These are phyloP conservation scores for Pseudogymnoascus sp. DNA, from an alignment of 2,329 filamentous ascomycete genomes.

Conservation along the genomic window DNA sequence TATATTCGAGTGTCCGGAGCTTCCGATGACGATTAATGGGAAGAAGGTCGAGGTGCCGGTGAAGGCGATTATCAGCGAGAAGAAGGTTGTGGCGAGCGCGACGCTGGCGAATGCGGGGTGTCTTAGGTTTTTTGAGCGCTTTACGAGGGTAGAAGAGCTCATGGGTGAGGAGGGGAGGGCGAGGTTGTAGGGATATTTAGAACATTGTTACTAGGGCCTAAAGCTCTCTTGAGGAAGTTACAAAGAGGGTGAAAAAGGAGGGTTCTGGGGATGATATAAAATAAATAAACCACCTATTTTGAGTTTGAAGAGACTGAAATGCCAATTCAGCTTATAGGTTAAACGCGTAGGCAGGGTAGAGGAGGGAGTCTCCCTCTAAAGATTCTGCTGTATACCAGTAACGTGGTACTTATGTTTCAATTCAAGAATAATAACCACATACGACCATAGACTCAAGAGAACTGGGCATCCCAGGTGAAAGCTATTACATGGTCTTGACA, in stretches of 20 bases:
- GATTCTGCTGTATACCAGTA: too few relatives aligned
- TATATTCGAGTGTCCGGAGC: conserved; percentile 30
- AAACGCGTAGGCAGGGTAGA: too few relatives aligned
- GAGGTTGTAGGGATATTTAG: not conserved
- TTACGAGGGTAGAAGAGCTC: not conserved
- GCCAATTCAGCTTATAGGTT: too few relatives aligned
- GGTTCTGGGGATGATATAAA: not conserved
- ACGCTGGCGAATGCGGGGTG: conserved; percentile 33
- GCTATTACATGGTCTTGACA: too few relatives aligned
- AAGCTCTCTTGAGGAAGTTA: not conserved
- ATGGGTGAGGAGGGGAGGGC: not conserved
- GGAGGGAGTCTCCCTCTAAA: too few relatives aligned
- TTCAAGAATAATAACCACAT: too few relatives aligned
- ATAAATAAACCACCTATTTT: not conserved
- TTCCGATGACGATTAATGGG: conserved; percentile 38
- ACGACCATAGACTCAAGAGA: too few relatives aligned
- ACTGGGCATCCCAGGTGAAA: too few relatives aligned
- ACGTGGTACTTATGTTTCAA: too few relatives aligned
- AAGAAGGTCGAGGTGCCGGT: conserved; percentile 39
- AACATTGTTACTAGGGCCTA: not conserved
- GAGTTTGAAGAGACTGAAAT: not conserved
- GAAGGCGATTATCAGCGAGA: conserved; percentile 33
- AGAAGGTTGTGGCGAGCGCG: conserved; percentile 29
- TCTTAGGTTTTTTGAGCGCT: not conserved
- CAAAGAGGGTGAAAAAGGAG: not conserved